Evolutionary conservation across 768 basidiomycete species (phyloP), one percentile per base, ranked within the genome.

Genomic region (Crepidotus variabilis): DNA sequence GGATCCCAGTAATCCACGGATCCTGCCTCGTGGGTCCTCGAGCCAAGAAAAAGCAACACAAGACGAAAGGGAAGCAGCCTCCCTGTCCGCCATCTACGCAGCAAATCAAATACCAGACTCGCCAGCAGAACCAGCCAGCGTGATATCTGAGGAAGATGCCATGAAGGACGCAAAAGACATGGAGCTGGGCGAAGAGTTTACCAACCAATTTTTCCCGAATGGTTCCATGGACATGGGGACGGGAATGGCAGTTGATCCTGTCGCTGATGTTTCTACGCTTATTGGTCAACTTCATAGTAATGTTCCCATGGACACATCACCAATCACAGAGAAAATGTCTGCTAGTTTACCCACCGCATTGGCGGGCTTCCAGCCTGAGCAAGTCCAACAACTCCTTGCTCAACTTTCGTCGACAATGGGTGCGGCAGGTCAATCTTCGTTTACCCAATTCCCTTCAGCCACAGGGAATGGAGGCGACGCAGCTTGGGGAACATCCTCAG

Each of bases 1-100:
- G 58, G 83, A 85, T 39, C 61, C 74, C 34, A 69, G 63, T 35
- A 68, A 67, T 61, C 51, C 57, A 34, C 83, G 88, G 54, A 88
- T 67, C 23, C 72, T 72, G 63, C 58, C 53, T n/a, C 83, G 88
- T 57, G 92, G 92, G 36, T 75, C 79, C 54, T 71, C 80, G 57
- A 93, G 90, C 66, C 68, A 79, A 61, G 92, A 94, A 70, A 88
- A 83, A 69, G 63, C 60, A 35, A 74, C 75, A 20, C 92, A 94
- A 70, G 92, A 88, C 68, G 78, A 85, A 69, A 83, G 92, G 52
- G 92, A 94, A 67, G 82, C 86, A 68, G 86, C 83, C 14, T 87
- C 88, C 24, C 77, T 93, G 20, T 81, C 82, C 22, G 90, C 90
- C 45, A 68, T 89, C 33, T 94, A 94, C 69, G 85, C 78, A 11